Conservation (phyloP, 2,329 filamentous ascomycete species). For the Pochonia chlamydosporia region DNA sequence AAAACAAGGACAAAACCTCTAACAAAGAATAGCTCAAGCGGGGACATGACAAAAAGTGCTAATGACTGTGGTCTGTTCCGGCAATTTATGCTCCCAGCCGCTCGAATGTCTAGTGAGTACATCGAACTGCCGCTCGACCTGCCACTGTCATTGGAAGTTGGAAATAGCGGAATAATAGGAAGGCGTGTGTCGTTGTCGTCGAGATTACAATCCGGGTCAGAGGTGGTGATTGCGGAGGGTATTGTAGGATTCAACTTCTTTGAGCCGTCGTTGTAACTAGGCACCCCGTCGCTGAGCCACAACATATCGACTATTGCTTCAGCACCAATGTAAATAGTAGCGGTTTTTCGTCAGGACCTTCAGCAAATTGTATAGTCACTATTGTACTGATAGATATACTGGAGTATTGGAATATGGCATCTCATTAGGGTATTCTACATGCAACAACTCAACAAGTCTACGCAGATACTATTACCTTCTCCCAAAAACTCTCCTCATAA, state of each 20-base stretch:
- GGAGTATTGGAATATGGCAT: too few relatives aligned
- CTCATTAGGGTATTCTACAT: too few relatives aligned
- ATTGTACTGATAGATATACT: too few relatives aligned
- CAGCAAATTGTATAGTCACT: too few relatives aligned
- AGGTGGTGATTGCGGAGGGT: slow-evolving; percentile 36
- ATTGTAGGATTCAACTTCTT: slow-evolving; percentile 44
- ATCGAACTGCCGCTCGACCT: slow-evolving; percentile 29
- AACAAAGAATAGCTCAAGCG: slow-evolving; percentile 27
- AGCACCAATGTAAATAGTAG: too few relatives aligned
- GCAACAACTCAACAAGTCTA: too few relatives aligned
- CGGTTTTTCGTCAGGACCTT: too few relatives aligned
- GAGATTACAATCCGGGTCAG: slow-evolving; percentile 15
- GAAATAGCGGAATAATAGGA: slow-evolving; percentile 41
- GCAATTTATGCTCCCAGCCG: slow-evolving; percentile 26
- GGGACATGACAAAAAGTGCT: slow-evolving; percentile 35
- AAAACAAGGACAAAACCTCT: background rate
- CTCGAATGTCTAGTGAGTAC: slow-evolving; percentile 10
- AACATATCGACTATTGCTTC: too few relatives aligned
- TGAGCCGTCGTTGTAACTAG: slow-evolving; percentile 4
- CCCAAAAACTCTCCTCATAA: background rate
- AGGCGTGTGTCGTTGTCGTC: slow-evolving; percentile 38
- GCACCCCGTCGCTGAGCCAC: too few relatives aligned
- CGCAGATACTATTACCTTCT: background rate
- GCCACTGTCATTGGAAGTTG: slow-evolving; percentile 38
- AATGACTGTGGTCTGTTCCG: slow-evolving; percentile 37